A percentile compares a stretch with the other conserved stretches of the same genome.
Conservation (phyloP, 2,329 filamentous ascomycete genomes). For the Pezicula radicicola region DNA sequence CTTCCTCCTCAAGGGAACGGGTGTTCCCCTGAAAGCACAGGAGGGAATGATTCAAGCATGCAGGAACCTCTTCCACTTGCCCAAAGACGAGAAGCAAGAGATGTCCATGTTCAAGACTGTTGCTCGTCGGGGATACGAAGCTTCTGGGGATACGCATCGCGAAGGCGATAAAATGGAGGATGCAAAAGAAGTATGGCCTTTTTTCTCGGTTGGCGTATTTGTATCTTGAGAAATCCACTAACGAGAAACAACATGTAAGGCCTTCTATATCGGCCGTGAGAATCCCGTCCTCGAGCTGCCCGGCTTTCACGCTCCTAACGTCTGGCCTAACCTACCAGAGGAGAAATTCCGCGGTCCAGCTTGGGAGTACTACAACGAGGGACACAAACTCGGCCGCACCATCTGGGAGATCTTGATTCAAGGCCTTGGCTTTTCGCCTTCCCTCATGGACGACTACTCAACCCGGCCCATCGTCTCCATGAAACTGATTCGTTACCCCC, state of each 20-base stretch:
- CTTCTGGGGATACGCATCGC: constrained; percentile 39
- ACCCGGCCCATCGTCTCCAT: not conserved
- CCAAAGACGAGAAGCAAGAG: constrained; percentile 38
- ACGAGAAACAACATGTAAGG: constrained; percentile 16
- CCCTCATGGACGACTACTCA: constrained; percentile 11
- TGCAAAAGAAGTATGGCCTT: constrained; percentile 33
- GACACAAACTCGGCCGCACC: constrained; percentile 15
- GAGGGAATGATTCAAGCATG: constrained; percentile 32
- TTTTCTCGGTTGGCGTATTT: not conserved
- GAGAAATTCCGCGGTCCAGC: constrained; percentile 31
- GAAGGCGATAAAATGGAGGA: constrained; percentile 38
- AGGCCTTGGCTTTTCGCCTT: constrained; percentile 17
- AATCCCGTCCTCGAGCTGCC: constrained; percentile 20
- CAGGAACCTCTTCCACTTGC: constrained; percentile 43
- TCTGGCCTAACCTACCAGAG: constrained; percentile 35
- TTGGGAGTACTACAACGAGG: constrained; percentile 34
- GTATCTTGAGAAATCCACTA: not conserved
- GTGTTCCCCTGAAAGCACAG: constrained; percentile 34
- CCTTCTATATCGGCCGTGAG: constrained; percentile 34
- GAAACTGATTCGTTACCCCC: not conserved
- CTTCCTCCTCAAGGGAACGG: constrained; percentile 46
- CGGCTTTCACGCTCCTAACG: constrained; percentile 31
- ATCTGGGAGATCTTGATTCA: constrained; percentile 25
- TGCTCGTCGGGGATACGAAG: constrained; percentile 43
- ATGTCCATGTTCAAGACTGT: constrained; percentile 31